Evolutionary conservation across 805 yeast species (phyloP).

Genomic region (Hyphopichia homilentoma): DNA sequence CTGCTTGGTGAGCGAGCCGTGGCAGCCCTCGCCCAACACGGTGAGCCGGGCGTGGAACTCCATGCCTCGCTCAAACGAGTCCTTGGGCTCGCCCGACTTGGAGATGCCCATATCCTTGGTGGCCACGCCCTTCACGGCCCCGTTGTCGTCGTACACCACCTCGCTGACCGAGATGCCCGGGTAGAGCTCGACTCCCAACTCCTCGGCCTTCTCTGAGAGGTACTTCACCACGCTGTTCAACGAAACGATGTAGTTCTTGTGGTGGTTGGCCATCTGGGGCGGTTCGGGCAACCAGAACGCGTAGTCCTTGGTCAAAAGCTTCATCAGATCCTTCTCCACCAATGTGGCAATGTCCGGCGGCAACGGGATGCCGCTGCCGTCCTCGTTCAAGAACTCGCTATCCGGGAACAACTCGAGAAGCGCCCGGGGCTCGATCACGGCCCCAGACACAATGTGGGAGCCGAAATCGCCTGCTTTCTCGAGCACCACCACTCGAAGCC

Average conservation of each 20-base stretch:
- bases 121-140: slow-evolving; percentile 81
- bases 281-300: slow-evolving; percentile 86
- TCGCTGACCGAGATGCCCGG: slow-evolving; percentile 88
- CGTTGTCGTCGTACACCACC: slow-evolving; percentile 54
- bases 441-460: slow-evolving; percentile 88
- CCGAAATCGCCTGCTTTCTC: slow-evolving; percentile 96
- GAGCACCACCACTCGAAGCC: slow-evolving; percentile 78
- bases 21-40: slow-evolving; percentile 96
- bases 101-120: slow-evolving; percentile 90
- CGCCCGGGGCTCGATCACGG: slow-evolving; percentile 88
- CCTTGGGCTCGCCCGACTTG: slow-evolving; percentile 72
- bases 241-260: slow-evolving; percentile 81
- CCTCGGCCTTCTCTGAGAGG: slow-evolving; percentile 86
- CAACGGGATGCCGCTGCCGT: slow-evolving; percentile 62
- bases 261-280: slow-evolving; percentile 79
- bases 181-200: slow-evolving; percentile 87
- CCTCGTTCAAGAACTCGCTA: slow-evolving; percentile 47
- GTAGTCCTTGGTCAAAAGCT: slow-evolving; percentile 55
- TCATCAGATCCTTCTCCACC: slow-evolving; percentile 74
- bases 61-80: slow-evolving; percentile 92
- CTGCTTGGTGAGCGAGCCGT: slow-evolving; percentile 85
- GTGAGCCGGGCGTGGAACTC: slow-evolving; percentile 90
- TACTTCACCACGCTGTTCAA: slow-evolving; percentile 76
- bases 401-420: slow-evolving; percentile 79
- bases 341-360: slow-evolving; percentile 74